phyloP scores from a whole-genome alignment of 805 yeast genomes.

The Myxozyma vanderwaltii region DNA sequence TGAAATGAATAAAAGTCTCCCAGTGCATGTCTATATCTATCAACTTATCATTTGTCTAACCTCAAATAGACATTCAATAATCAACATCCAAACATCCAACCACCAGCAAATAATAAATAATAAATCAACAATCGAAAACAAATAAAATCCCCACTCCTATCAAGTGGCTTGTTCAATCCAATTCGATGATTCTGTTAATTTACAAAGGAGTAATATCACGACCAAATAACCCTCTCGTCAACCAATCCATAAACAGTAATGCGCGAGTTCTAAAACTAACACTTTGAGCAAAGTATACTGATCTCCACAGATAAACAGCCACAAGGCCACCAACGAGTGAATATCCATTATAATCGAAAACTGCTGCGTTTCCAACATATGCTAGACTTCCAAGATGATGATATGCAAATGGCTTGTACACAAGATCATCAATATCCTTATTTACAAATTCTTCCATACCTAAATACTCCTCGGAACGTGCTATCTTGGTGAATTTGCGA shows the following conservation, averaged over 20 bases:
- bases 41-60: no score
- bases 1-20: no score
- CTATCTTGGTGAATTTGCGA: slow-evolving; percentile 57
- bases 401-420: slow-evolving; percentile 61
- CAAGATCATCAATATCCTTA: slow-evolving; percentile 59
- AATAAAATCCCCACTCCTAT: neutral
- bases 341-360: slow-evolving; percentile 62
- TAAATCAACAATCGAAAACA: neutral
- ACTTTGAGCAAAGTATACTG: slow-evolving; percentile 67
- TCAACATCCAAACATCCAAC: no score
- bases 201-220: slow-evolving; percentile 34
- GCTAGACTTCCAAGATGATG: slow-evolving; percentile 68
- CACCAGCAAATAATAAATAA: no score
- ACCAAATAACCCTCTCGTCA: slow-evolving; percentile 46
- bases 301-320: slow-evolving; percentile 76
- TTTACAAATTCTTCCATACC: slow-evolving; percentile 51
- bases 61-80: no score
- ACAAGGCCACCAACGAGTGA: slow-evolving; percentile 64
- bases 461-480: slow-evolving; percentile 50
- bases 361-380: slow-evolving; percentile 70
- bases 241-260: slow-evolving; percentile 66
- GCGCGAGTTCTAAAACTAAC: slow-evolving; percentile 67
- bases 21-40: no score
- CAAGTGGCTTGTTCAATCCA: neutral
- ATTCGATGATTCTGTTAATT: neutral